phyloP scores from a whole-genome alignment of 148 eudicot species.

The Camellia lanceoleosa region DNA sequence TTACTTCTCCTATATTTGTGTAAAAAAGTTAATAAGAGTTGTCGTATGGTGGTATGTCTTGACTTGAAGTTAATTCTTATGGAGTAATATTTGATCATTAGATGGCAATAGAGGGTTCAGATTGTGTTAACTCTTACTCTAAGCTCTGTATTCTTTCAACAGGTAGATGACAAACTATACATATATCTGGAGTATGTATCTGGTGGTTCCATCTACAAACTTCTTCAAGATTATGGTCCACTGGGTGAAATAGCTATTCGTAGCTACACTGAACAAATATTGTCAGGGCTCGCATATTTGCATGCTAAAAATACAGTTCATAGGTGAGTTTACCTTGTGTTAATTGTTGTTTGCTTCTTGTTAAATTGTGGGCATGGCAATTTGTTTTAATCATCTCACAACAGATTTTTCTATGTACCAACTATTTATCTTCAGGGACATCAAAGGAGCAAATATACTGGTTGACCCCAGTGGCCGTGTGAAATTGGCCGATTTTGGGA shows the following conservation, averaged over 20 bases:
- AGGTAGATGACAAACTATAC: conserved; percentile 55
- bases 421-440: conserved; percentile 43
- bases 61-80: neutral
- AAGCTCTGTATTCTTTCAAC: conserved; percentile 12
- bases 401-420: neutral
- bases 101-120: neutral
- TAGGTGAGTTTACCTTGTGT: conserved; percentile 34
- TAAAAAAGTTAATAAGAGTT: neutral
- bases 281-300: conserved; percentile 61
- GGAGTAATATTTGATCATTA: neutral
- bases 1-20: neutral
- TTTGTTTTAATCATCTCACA: neutral
- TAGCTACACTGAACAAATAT: conserved; percentile 54
- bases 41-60: neutral
- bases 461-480: conserved; percentile 63
- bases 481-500: conserved; percentile 73
- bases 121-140: neutral
- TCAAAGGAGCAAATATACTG: conserved; percentile 75
- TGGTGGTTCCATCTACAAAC: conserved; percentile 65
- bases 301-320: conserved; percentile 58
- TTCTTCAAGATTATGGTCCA: conserved; percentile 64
- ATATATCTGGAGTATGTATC: conserved; percentile 68
- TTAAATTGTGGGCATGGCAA: neutral
- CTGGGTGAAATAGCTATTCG: conserved; percentile 61
- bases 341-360: neutral